Conservation (phyloP, 371 early-diverging fungal genomes). For the Blastocladiella emersonii region DNA sequence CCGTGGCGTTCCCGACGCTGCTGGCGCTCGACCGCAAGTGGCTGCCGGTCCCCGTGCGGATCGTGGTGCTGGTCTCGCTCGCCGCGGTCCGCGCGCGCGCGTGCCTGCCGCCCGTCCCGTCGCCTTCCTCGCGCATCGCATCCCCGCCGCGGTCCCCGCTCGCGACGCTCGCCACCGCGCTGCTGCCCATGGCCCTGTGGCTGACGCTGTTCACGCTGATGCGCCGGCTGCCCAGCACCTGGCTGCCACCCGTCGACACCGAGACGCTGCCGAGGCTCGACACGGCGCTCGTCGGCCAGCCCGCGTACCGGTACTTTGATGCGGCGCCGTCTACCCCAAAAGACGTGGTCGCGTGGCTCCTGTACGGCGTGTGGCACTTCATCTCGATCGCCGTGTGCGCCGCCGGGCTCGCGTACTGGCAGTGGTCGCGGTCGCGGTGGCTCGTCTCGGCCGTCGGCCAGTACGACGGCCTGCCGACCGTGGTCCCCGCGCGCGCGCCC, state of each 20-base stretch:
- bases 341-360: constrained; percentile 53
- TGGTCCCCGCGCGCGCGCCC: neutral
- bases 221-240: neutral
- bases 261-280: neutral
- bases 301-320: neutral
- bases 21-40: too few species aligned
- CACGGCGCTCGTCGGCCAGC: neutral
- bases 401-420: constrained; percentile 27
- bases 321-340: constrained; percentile 18
- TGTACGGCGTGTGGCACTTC: constrained; percentile 58
- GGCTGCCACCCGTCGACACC: neutral
- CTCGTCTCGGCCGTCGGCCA: constrained; percentile 25
- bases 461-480: too few species aligned
- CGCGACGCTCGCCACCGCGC: neutral
- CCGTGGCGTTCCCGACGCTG: too few species aligned
- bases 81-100: too few species aligned
- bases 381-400: constrained; percentile 42
- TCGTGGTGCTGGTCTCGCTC: too few species aligned
- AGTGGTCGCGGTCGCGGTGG: too few species aligned
- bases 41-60: too few species aligned
- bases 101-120: too few species aligned
- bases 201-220: neutral
- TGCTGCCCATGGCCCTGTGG: neutral
- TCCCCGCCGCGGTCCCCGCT: neutral
- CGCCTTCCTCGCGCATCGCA: too few species aligned